Evolutionary conservation across 148 eudicot species (phyloP).

Genomic region (Vaccinium darrowii): DNA sequence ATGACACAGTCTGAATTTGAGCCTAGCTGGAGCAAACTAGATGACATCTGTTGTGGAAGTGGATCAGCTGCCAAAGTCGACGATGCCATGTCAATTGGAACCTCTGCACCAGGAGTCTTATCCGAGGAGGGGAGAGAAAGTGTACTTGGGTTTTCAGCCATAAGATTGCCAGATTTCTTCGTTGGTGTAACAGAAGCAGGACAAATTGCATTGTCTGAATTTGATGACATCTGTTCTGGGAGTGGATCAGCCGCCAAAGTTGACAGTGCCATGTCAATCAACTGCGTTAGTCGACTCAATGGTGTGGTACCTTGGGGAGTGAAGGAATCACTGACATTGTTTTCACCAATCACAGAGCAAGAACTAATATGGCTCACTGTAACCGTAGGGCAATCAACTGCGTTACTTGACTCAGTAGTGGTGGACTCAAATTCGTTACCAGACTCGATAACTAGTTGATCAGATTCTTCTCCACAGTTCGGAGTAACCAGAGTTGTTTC

Average conservation of each 20-base stretch:
- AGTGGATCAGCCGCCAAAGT: slow-evolving; percentile 10
- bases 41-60: slow-evolving; percentile 12
- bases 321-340: not conserved
- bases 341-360: not conserved
- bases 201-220: not conserved
- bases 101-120: not conserved
- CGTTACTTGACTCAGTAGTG: slow-evolving; percentile 3
- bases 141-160: not conserved
- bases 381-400: not conserved
- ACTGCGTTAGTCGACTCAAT: too few relatives aligned
- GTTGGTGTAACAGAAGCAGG: slow-evolving; percentile 17
- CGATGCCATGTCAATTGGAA: not conserved
- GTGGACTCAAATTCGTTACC: slow-evolving; percentile 8
- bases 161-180: slow-evolving; percentile 1
- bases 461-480: slow-evolving; percentile 8
- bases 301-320: not conserved
- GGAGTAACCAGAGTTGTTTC: too few relatives aligned
- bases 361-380: not conserved
- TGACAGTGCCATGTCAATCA: slow-evolving; percentile 3
- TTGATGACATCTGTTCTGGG: slow-evolving; percentile 11
- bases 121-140: not conserved
- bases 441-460: not conserved
- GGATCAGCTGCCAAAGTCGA: slow-evolving; percentile 11
- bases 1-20: not conserved
- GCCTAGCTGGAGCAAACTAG: not conserved